Conservation (phyloP, 1,284 basidiomycete species). For the Volvariella surrecta region DNA sequence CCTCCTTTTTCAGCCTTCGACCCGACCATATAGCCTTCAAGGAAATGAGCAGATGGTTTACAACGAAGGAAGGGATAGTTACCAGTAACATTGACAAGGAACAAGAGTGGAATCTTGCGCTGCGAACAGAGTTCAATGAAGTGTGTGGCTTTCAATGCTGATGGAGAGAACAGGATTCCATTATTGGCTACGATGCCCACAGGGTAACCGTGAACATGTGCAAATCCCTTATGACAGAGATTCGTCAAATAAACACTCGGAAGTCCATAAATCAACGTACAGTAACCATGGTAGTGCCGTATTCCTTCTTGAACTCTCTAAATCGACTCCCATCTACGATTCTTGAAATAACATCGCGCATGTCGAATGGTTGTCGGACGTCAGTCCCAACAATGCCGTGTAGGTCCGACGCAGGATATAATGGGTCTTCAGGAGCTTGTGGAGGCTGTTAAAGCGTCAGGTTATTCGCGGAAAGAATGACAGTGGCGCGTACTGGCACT, state of each 20-base stretch:
- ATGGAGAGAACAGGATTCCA: slow-evolving; percentile 90
- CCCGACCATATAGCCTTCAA: slow-evolving; percentile 84
- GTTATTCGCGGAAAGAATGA: slow-evolving; percentile 1
- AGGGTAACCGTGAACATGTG: slow-evolving; percentile 81
- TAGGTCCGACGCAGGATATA: slow-evolving; percentile 77
- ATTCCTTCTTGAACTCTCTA: slow-evolving; percentile 94
- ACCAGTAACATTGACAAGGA: slow-evolving; percentile 91
- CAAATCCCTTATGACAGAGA: slow-evolving; percentile 62
- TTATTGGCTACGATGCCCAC: slow-evolving; percentile 92
- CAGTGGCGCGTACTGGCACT: slow-evolving; percentile 32
- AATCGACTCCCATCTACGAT: slow-evolving; percentile 89
- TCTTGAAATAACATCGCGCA: slow-evolving; percentile 89
- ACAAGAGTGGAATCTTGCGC: slow-evolving; percentile 81
- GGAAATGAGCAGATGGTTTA: slow-evolving; percentile 3
- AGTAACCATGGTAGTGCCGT: slow-evolving; percentile 85
- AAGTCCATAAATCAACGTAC: slow-evolving; percentile 33
- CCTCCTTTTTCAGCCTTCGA: slow-evolving; percentile 92
- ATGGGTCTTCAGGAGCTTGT: slow-evolving; percentile 56
- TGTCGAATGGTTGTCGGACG: slow-evolving; percentile 82
- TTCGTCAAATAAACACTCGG: not conserved
- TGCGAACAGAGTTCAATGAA: slow-evolving; percentile 95
- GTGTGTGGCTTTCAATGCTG: slow-evolving; percentile 89
- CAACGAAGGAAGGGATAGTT: not conserved
- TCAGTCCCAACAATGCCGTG: slow-evolving; percentile 91
- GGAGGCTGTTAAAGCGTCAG: slow-evolving; percentile 35